These are phyloP conservation scores for Starmera caribaea DNA, from an alignment of 805 yeast genomes.

Conservation along the genomic window DNA sequence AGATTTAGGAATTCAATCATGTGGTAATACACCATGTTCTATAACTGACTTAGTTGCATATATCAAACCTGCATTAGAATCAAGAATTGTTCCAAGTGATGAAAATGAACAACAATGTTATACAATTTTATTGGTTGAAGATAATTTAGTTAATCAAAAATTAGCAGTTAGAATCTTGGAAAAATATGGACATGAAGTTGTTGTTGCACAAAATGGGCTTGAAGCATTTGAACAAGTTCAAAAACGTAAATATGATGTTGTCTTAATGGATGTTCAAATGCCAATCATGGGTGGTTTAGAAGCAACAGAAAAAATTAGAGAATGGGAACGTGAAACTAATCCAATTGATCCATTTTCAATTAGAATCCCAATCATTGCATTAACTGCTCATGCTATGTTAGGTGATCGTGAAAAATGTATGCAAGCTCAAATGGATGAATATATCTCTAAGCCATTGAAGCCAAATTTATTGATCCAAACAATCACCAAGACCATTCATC, in stretches of 20 bases:
- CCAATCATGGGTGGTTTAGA: constrained; percentile 95
- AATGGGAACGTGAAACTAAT: constrained; percentile 76
- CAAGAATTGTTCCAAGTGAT: constrained; percentile 70
- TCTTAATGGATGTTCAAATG: constrained; percentile 92
- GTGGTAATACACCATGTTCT: constrained; percentile 84
- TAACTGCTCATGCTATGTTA: constrained; percentile 91
- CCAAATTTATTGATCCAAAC: constrained; percentile 79
- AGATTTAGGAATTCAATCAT: constrained; percentile 79
- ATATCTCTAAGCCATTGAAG: constrained; percentile 78
- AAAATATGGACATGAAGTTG: constrained; percentile 76
- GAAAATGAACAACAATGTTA: constrained; percentile 71
- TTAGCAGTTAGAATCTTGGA: constrained; percentile 78
- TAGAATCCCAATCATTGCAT: constrained; percentile 80
- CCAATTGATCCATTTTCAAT: constrained; percentile 62
- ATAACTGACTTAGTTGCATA: constrained; percentile 75
- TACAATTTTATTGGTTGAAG: constrained; percentile 75
- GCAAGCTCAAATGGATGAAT: constrained; percentile 89
- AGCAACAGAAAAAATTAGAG: constrained; percentile 78
- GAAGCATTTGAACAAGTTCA: constrained; percentile 74
- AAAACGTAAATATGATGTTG: constrained; percentile 62
- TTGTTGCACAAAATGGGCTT: constrained; percentile 79
- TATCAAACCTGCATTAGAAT: constrained; percentile 75
- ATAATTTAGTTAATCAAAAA: constrained; percentile 79
- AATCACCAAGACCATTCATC: constrained; percentile 73
- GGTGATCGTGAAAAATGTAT: constrained; percentile 84